Conservation (phyloP, 805 yeast species). For the Candida bentonensis region DNA sequence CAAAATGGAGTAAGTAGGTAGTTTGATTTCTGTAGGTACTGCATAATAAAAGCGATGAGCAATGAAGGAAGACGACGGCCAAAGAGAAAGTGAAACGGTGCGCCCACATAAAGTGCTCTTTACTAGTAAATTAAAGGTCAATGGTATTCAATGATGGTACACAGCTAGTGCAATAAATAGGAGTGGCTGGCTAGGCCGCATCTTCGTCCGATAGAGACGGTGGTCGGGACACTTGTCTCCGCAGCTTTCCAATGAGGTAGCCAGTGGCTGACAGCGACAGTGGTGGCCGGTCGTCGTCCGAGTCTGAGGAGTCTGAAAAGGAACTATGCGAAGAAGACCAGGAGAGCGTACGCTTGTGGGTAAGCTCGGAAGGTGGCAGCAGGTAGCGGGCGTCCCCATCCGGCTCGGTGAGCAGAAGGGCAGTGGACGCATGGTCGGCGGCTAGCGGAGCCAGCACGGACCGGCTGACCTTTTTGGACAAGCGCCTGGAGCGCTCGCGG, state of each 20-base stretch:
- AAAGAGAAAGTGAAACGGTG: no score
- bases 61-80: no score
- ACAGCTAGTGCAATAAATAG: no score
- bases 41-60: no score
- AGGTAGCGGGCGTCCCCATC: neutral
- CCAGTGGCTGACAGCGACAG: neutral
- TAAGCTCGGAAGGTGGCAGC: neutral
- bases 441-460: neutral
- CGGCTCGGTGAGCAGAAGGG: neutral
- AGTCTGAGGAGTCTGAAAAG: neutral
- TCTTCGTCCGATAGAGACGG: neutral
- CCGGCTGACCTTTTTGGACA: neutral
- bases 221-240: slow-evolving; percentile 1
- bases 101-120: no score
- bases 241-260: slow-evolving; percentile 1
- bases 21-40: neutral
- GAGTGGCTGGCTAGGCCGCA: no score
- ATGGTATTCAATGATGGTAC: no score
- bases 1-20: slow-evolving; percentile 9
- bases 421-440: neutral
- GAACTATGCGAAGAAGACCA: neutral
- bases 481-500: neutral
- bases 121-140: no score
- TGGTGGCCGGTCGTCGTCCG: neutral
- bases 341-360: neutral